A percentile compares a stretch with the other conserved stretches of the same genome.
Conservation (phyloP, 352 stramenopile genomes). For the Pythium myriotylum region DNA sequence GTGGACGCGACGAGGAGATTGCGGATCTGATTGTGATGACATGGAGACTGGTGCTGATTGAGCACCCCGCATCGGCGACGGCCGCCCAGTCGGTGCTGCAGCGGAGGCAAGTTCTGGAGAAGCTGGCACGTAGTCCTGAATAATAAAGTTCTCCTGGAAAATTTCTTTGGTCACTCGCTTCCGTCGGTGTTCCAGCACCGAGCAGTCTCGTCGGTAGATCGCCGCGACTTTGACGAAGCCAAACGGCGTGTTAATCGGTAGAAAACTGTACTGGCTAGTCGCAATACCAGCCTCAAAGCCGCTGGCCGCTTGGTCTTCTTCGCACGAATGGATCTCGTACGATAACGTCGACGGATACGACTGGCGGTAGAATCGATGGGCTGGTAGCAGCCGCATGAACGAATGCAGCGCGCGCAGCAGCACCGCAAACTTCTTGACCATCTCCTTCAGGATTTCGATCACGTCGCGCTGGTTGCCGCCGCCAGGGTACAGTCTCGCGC, state of each 20-base stretch:
- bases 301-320: slow-evolving; percentile 21
- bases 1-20: neutral
- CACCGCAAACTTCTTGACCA: slow-evolving; percentile 79
- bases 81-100: neutral
- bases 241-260: slow-evolving; percentile 80
- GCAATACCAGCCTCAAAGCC: slow-evolving; percentile 45
- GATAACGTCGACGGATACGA: slow-evolving; percentile 68
- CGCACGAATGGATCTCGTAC: slow-evolving; percentile 55
- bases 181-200: slow-evolving; percentile 43
- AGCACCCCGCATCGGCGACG: neutral
- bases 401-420: slow-evolving; percentile 72
- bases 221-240: slow-evolving; percentile 66
- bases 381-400: slow-evolving; percentile 76
- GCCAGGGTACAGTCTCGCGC: slow-evolving; percentile 12
- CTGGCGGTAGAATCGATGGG: slow-evolving; percentile 65
- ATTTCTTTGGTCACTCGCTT: slow-evolving; percentile 42
- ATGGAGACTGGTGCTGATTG: slow-evolving; percentile 10
- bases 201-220: slow-evolving; percentile 68
- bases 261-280: slow-evolving; percentile 72
- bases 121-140: slow-evolving; percentile 82
- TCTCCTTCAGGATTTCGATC: slow-evolving; percentile 80
- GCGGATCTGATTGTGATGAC: slow-evolving; percentile 1
- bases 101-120: slow-evolving; percentile 46
- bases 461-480: slow-evolving; percentile 56
- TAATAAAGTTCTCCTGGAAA: slow-evolving; percentile 82